Conservation (phyloP, 2,329 filamentous ascomycete species). For the Paecilomyces sp. region DNA sequence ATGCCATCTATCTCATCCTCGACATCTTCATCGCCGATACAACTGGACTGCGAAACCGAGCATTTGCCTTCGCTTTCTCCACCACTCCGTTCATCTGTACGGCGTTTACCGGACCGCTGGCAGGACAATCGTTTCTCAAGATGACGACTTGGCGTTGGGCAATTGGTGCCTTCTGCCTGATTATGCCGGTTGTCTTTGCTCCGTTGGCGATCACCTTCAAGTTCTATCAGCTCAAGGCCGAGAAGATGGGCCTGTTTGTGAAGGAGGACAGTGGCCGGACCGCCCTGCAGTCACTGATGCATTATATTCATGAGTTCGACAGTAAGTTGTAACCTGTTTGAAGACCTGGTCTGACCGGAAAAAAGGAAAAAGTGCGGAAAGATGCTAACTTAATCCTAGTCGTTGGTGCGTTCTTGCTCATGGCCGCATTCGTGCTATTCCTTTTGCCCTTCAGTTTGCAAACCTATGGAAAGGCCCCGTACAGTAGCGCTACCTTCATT, state of each 20-base stretch:
- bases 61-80: slow-evolving; percentile 53
- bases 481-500: slow-evolving; percentile 42
- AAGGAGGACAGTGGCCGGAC: slow-evolving; percentile 40
- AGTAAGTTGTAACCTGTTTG: slow-evolving; percentile 24
- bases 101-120: slow-evolving; percentile 48
- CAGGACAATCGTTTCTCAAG: slow-evolving; percentile 44
- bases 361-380: slow-evolving; percentile 14
- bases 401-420: slow-evolving; percentile 54
- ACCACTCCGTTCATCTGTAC: slow-evolving; percentile 57
- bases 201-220: slow-evolving; percentile 52
- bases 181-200: slow-evolving; percentile 49
- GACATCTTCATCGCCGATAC: slow-evolving; percentile 59
- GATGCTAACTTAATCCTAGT: slow-evolving; percentile 43
- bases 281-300: slow-evolving; percentile 37
- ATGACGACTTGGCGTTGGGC: slow-evolving; percentile 55
- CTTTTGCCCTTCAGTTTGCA: slow-evolving; percentile 59
- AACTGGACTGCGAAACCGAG: slow-evolving; percentile 52
- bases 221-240: slow-evolving; percentile 52
- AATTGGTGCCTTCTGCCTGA: slow-evolving; percentile 55
- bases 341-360: not conserved
- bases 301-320: slow-evolving; percentile 59
- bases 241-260: slow-evolving; percentile 46
- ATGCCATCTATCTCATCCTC: slow-evolving; percentile 50
- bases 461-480: slow-evolving; percentile 31
- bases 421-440: slow-evolving; percentile 55